Evolutionary conservation across 2,329 filamentous ascomycete genomes (phyloP), one percentile per base, ranked within the genome.

Genomic region (Scedosporium minutisporum): DNA sequence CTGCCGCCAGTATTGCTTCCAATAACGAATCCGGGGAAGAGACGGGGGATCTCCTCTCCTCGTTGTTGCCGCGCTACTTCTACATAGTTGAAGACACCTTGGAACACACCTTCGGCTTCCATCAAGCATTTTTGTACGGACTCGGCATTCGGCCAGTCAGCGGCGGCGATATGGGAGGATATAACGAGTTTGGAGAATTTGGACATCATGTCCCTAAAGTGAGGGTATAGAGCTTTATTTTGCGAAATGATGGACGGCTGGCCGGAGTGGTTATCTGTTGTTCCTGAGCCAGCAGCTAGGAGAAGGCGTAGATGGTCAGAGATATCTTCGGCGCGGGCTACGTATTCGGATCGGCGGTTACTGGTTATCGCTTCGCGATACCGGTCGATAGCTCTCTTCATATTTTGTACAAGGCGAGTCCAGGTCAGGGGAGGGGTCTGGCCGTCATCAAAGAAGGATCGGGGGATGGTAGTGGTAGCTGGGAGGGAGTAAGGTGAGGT

Each of bases 151-250:
- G 93, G 93, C 86, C 92, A 97, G 76, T 99, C 95, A 41, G 93
- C 91, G 5, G 93, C 92, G 46, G 95, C 95, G 72, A 99, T 97
- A 72, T 99, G 95, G 14, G 95, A 97, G 2, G 95, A 99, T 58
- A 99, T 87, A 55, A 99, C 95, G 9, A 99, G 82, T 74, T 99
- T 99, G n/a, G 95, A 97, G 74, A 99, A 99, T 69, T 96, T 93
- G 55, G 95, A 97, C 95, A 99, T 99, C 87, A 97, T 97, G 72
- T 97, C 95, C 62, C 95, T 84, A 76, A 99, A 99, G 75, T 97
- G 93, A 25, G 95, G 95, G 71, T 97, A 97, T 16, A 99, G 80
- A 0, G 92, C 90, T 74, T 97, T 97, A 79, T 99, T 99, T 4
- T 91, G 96, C 6, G 93, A 97, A 64, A 99, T 99, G 70, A 99